Evolutionary conservation across 768 basidiomycete genomes (phyloP).

Genomic region (Coprinopsis strossmayeri): DNA sequence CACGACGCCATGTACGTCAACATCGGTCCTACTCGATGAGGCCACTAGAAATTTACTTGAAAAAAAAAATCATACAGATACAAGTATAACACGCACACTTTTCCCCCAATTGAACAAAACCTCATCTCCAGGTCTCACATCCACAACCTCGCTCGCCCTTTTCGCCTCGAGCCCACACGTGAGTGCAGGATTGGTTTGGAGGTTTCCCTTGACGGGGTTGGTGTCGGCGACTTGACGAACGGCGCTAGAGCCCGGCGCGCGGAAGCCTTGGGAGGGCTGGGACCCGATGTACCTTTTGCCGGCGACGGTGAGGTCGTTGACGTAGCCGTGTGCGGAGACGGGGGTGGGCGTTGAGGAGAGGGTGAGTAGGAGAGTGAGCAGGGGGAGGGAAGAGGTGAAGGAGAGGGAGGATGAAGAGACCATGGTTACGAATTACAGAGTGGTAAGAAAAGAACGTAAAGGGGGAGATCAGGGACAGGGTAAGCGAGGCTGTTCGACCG

Average conservation of each 20-base stretch:
- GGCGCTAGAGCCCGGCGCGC: slow-evolving; percentile 19
- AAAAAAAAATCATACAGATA: no score
- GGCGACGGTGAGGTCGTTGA: slow-evolving; percentile 31
- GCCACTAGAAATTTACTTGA: slow-evolving; percentile 29
- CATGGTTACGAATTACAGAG: no score
- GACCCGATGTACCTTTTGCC: slow-evolving; percentile 33
- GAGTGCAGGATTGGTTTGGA: slow-evolving; percentile 38
- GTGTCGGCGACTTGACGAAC: slow-evolving; percentile 29
- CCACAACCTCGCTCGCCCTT: slow-evolving; percentile 41
- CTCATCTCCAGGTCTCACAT: slow-evolving; percentile 52
- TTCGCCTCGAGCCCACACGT: slow-evolving; percentile 56
- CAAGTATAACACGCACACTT: slow-evolving; percentile 13
- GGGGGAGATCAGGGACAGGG: no score
- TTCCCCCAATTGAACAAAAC: slow-evolving; percentile 52
- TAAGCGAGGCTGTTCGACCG: no score
- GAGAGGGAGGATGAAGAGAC: background rate
- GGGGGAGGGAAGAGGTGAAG: slow-evolving; percentile 18
- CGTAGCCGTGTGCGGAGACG: slow-evolving; percentile 40
- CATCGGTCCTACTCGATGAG: slow-evolving; percentile 59
- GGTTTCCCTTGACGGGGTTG: slow-evolving; percentile 47
- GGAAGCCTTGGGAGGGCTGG: slow-evolving; percentile 16
- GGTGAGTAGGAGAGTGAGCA: slow-evolving; percentile 28
- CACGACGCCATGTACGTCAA: slow-evolving; percentile 73
- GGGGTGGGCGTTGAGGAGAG: slow-evolving; percentile 13
- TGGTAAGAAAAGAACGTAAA: no score